phyloP scores from a whole-genome alignment of 2,329 filamentous ascomycete species.

The Fusarium fracticaudum region DNA sequence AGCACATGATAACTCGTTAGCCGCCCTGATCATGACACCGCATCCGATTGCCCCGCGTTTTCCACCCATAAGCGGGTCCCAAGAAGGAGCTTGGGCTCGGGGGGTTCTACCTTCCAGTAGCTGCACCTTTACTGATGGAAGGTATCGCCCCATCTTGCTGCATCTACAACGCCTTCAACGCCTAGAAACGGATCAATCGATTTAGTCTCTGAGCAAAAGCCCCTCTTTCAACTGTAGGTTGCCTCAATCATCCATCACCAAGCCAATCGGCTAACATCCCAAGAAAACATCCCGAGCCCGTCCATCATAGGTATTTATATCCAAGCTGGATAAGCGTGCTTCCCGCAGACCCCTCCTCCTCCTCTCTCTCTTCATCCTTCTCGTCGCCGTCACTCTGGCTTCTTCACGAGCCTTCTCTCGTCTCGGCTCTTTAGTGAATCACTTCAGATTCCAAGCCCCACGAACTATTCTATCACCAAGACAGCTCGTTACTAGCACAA shows the following conservation, averaged over 20 bases:
- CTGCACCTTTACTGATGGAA: conserved; percentile 14
- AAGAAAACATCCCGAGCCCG: conserved; percentile 12
- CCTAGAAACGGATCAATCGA: conserved; percentile 18
- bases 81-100: conserved; percentile 9
- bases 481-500: conserved; percentile 62
- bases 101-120: neutral
- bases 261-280: conserved; percentile 36
- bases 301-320: conserved; percentile 10
- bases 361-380: conserved; percentile 63
- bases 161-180: conserved; percentile 27
- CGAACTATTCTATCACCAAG: conserved; percentile 45
- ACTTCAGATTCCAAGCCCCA: conserved; percentile 57
- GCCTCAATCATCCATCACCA: conserved; percentile 8
- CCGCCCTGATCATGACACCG: conserved; percentile 28
- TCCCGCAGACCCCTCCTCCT: conserved; percentile 43
- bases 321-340: conserved; percentile 45
- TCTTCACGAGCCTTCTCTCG: conserved; percentile 67
- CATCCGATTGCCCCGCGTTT: conserved; percentile 41
- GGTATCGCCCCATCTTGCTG: conserved; percentile 29
- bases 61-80: conserved; percentile 15
- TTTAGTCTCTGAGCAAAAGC: conserved; percentile 5
- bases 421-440: conserved; percentile 66
- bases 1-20: conserved; percentile 3
- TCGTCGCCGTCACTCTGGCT: conserved; percentile 74
- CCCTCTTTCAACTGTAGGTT: conserved; percentile 35